Conservation (phyloP, 768 basidiomycete species). For the Suillus clintonianus region DNA sequence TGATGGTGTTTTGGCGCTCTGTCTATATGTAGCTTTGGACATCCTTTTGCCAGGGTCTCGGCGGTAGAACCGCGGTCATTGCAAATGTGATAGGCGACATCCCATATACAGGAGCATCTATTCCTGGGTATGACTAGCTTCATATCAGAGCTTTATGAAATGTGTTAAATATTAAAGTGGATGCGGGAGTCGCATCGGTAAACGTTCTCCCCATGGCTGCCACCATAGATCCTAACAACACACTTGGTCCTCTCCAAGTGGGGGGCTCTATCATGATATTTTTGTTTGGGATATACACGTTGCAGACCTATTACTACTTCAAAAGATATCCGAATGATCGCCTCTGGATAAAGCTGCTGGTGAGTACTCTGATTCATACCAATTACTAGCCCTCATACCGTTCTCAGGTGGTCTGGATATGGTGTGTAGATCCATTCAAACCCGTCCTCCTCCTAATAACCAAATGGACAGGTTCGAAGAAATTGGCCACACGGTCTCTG, state of each 20-base stretch:
- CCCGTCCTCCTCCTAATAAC: not conserved
- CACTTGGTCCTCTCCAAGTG: conserved; percentile 26
- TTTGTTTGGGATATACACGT: conserved; percentile 27
- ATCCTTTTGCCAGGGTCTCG: too few relatives aligned
- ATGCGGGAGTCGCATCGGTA: not conserved
- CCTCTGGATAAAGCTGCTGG: conserved; percentile 17
- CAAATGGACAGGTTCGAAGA: conserved; percentile 11
- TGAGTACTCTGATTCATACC: conserved; percentile 10
- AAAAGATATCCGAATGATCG: conserved; percentile 21
- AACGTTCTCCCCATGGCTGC: not conserved
- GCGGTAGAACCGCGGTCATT: not conserved
- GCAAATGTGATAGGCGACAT: not conserved
- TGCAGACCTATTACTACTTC: conserved; percentile 25
- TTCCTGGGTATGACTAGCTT: not conserved
- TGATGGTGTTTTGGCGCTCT: not conserved
- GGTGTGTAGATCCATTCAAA: not conserved
- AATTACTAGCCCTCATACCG: conserved; percentile 6
- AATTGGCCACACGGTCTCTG: conserved; percentile 21
- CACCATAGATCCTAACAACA: not conserved
- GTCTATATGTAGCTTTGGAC: not conserved
- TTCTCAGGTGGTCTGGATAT: conserved; percentile 2
- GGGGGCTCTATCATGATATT: conserved; percentile 23
- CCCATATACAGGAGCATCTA: not conserved
- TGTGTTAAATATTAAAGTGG: not conserved
- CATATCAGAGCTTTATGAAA: not conserved